Conservation (phyloP, 805 yeast genomes). For the Scheffersomyces spartinae region DNA sequence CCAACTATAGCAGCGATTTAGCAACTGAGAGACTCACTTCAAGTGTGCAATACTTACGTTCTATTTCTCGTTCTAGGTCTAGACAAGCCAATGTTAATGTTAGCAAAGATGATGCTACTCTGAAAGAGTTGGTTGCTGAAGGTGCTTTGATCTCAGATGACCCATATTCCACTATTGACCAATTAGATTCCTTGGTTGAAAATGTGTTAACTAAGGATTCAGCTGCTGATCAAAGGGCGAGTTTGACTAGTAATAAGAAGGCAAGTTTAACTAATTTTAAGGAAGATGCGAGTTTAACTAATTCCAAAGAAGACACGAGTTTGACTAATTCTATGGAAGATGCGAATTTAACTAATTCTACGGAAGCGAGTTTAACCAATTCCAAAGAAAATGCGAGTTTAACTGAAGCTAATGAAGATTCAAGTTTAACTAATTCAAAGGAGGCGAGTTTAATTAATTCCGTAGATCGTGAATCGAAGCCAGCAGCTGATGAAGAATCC, state of each 20-base stretch:
- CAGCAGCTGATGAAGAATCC: slow-evolving; percentile 1
- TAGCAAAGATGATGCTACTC: slow-evolving; percentile 17
- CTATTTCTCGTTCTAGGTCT: slow-evolving; percentile 55
- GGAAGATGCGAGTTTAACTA: too few species aligned
- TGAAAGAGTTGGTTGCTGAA: slow-evolving; percentile 38
- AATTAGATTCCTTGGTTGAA: slow-evolving; percentile 38
- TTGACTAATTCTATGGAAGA: too few species aligned
- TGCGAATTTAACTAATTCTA: too few species aligned
- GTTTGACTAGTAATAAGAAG: too few species aligned
- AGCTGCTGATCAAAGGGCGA: too few species aligned
- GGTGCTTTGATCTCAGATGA: slow-evolving; percentile 47
- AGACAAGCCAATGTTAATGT: slow-evolving; percentile 27
- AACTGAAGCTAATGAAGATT: background rate
- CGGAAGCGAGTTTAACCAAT: too few species aligned
- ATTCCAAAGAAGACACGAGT: too few species aligned
- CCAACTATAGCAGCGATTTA: slow-evolving; percentile 5
- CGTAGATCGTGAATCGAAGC: too few species aligned
- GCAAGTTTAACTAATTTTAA: too few species aligned
- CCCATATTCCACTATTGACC: slow-evolving; percentile 34
- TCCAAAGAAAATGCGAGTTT: background rate
- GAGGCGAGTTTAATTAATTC: background rate
- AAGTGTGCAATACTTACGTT: slow-evolving; percentile 47
- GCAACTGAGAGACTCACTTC: slow-evolving; percentile 27
- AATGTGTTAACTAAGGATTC: slow-evolving; percentile 35
- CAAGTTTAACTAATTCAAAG: slow-evolving; percentile 1